A percentile compares a stretch with the other conserved stretches of the same genome.
phyloP scores from a whole-genome alignment of 768 basidiomycete species.

The Gloeopeniophorella convolvens region DNA sequence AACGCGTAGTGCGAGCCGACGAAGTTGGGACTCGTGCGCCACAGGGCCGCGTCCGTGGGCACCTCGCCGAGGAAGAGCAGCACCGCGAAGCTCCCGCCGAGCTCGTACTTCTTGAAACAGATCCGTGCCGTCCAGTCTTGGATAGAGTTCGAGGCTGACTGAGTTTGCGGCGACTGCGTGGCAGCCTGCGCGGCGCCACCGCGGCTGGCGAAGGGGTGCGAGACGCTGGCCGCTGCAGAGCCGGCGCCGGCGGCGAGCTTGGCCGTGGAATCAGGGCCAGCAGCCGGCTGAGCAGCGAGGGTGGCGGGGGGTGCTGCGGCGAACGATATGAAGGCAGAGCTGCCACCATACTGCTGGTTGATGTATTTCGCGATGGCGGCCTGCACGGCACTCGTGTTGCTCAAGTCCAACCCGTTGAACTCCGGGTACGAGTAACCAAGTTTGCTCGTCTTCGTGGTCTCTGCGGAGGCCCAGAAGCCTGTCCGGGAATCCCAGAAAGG shows the following conservation, averaged over 20 bases:
- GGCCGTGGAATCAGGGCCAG: not conserved
- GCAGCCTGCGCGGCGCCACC: not conserved
- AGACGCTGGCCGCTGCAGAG: not conserved
- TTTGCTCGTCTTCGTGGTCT: conserved; percentile 25
- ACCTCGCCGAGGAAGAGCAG: conserved; percentile 42
- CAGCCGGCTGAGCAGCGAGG: conserved; percentile 10
- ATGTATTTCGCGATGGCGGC: conserved; percentile 31
- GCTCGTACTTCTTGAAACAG: conserved; percentile 36
- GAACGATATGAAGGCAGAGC: not conserved
- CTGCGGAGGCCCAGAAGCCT: conserved; percentile 36
- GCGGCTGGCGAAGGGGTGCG: conserved; percentile 2
- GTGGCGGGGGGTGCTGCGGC: not conserved
- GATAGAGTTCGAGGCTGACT: not conserved
- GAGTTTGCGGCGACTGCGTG: not conserved
- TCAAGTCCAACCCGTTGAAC: conserved; percentile 35
- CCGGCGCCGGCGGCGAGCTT: not conserved
- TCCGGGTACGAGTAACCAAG: conserved; percentile 48
- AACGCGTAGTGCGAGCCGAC: conserved; percentile 43
- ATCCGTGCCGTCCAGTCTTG: conserved; percentile 41
- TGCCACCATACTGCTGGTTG: conserved; percentile 34
- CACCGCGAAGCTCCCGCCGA: conserved; percentile 39
- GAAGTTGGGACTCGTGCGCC: conserved; percentile 31
- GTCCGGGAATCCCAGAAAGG: conserved; percentile 40
- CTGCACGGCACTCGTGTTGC: conserved; percentile 25
- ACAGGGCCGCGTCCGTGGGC: conserved; percentile 32